Conservation (phyloP, 2,329 filamentous ascomycete species). For the Ilyonectria robusta region DNA sequence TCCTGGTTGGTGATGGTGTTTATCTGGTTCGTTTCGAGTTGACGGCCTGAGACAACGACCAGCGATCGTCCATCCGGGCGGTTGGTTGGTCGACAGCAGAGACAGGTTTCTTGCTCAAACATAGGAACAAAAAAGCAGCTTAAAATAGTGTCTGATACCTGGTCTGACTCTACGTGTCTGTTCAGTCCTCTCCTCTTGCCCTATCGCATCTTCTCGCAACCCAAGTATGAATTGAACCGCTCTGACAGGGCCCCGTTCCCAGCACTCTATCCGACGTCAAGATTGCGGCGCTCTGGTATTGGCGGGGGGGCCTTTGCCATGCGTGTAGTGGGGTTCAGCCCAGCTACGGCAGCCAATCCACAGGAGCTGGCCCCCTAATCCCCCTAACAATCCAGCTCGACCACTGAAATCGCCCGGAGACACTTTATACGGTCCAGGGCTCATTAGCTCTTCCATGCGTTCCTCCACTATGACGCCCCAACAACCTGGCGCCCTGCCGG, state of each 20-base stretch:
- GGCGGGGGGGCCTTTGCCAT: slow-evolving; percentile 20
- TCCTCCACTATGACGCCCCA: not conserved
- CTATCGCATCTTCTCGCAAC: not conserved
- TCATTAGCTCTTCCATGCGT: too few species aligned
- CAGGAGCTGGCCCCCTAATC: not conserved
- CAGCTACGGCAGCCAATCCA: not conserved
- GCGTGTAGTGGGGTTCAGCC: slow-evolving; percentile 15
- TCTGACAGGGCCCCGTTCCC: not conserved
- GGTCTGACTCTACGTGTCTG: not conserved
- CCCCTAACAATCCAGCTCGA: not conserved
- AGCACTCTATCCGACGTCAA: slow-evolving; percentile 15
- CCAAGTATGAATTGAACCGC: not conserved
- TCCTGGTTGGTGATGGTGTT: slow-evolving; percentile 1
- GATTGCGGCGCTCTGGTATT: slow-evolving; percentile 12
- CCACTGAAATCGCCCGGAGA: not conserved
- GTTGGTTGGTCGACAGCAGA: slow-evolving; percentile 13
- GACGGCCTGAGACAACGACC: slow-evolving; percentile 21
- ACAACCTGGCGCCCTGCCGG: not conserved
- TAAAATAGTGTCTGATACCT: not conserved
- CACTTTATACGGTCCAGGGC: too few species aligned
- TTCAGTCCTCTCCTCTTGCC: not conserved
- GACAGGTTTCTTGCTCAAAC: not conserved
- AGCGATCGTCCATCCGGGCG: slow-evolving; percentile 2
- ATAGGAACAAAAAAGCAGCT: not conserved
- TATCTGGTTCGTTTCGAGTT: slow-evolving; percentile 24